phyloP scores from a whole-genome alignment of 768 basidiomycete species.

The Polyporus arcularius region DNA sequence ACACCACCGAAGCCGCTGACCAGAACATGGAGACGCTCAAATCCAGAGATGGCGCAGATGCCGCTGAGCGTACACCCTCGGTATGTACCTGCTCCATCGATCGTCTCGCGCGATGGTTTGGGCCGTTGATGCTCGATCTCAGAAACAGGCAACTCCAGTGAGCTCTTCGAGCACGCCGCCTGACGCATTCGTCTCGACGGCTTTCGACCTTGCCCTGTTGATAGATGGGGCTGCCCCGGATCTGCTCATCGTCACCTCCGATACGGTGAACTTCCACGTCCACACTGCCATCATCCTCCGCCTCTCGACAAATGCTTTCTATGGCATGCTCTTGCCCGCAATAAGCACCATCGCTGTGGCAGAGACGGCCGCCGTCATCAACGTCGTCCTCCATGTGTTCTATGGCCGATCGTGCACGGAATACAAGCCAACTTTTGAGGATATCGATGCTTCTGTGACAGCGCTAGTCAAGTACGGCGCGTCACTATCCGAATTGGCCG shows the following conservation, averaged over 20 bases:
- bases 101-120: no score
- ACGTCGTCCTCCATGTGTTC: no score
- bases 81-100: no score
- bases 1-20: no score
- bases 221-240: slow-evolving; percentile 10
- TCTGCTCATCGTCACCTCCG: slow-evolving; percentile 25
- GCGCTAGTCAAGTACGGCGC: slow-evolving; percentile 30
- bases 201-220: neutral
- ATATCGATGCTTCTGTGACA: slow-evolving; percentile 22
- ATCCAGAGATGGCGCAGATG: no score
- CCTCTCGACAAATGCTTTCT: slow-evolving; percentile 20
- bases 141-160: neutral
- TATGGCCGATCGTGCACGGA: no score
- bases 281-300: slow-evolving; percentile 20
- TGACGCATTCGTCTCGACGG: neutral
- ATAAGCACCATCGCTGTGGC: neutral
- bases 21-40: no score
- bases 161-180: neutral
- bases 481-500: slow-evolving; percentile 22
- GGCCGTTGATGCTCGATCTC: neutral
- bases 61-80: no score
- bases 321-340: neutral
- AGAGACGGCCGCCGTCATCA: neutral
- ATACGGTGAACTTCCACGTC: slow-evolving; percentile 30
- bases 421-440: neutral